Evolutionary conservation across 2,329 filamentous ascomycete species (phyloP).

Genomic region (Colletotrichum agaves): DNA sequence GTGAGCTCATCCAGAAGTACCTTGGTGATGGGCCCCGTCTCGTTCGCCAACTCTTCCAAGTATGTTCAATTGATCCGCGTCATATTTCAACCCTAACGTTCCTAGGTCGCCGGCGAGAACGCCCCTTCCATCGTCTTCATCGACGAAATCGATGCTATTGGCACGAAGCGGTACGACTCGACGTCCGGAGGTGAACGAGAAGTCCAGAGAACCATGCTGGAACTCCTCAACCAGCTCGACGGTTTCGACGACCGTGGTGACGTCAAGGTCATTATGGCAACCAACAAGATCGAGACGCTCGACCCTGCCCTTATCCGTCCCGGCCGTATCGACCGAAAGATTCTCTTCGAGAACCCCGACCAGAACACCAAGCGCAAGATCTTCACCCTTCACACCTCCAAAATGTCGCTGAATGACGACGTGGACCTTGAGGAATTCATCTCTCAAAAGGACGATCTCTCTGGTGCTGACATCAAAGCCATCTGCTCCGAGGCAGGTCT

Average conservation of each 20-base stretch:
- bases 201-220: slow-evolving; percentile 98
- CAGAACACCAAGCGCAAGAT: slow-evolving; percentile 98
- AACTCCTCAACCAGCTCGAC: slow-evolving; percentile 97
- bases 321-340: slow-evolving; percentile 98
- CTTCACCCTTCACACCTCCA: slow-evolving; percentile 96
- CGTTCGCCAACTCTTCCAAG: slow-evolving; percentile 94
- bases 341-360: slow-evolving; percentile 75
- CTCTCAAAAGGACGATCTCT: slow-evolving; percentile 96
- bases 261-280: slow-evolving; percentile 99
- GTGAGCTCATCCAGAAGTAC: slow-evolving; percentile 99
- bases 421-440: slow-evolving; percentile 99
- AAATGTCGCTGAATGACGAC: slow-evolving; percentile 96
- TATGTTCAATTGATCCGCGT: slow-evolving; percentile 47
- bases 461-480: slow-evolving; percentile 97
- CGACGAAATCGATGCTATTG: slow-evolving; percentile 98
- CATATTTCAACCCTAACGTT: not conserved
- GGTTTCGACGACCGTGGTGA: slow-evolving; percentile 99
- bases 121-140: slow-evolving; percentile 98
- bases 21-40: slow-evolving; percentile 94
- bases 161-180: slow-evolving; percentile 98
- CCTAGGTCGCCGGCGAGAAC: slow-evolving; percentile 90
- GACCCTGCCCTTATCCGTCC: slow-evolving; percentile 96
- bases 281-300: slow-evolving; percentile 98
- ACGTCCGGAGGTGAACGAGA: slow-evolving; percentile 97
- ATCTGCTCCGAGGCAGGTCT: slow-evolving; percentile 98